Evolutionary conservation across 179 eudicot genomes (phyloP), one percentile per base, ranked within the genome.

Genomic region (Spinacia oleracea): DNA sequence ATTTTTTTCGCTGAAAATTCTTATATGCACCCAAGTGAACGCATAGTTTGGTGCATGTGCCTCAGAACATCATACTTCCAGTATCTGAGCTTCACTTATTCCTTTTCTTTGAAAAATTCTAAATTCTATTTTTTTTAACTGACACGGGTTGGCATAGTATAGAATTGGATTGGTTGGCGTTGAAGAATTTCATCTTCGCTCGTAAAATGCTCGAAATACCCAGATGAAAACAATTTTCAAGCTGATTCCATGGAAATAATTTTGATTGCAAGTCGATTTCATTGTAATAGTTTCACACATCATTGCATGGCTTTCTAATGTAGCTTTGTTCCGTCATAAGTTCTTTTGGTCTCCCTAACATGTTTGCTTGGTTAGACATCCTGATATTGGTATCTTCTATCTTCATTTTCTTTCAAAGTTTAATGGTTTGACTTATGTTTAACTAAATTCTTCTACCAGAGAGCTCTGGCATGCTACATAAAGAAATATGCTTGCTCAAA

Each of bases 391-490:
- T 42, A 42, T 23, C 10, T 21, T n/a, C 1, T 23, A 25, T n/a
- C 9, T n/a, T 43, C 21, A 5, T 25, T 43, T 11, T 11, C 48
- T 42, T 58, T 43, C 11, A 11, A 23, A 25, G 35, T 31, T 29
- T 21, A 38, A 23, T 35, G 1, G 34, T 40, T 59, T 66, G 16
- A 31, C 45, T 66, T 53, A 73, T 42, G 48, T 56, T 53, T 68
- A 23, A 73, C 42, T 55, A 4, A n/a, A 73, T 50, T 67, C 59
- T 75, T 48, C 64, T 45, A 78, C 31, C 78, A 96, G 99, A 91
- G 91, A 84, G 96, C 94, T 77, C 94, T 96, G 79, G 99, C 99
- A 82, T 85, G 90, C 35, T 96, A 96, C 81, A 84, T 96, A 66
- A 92, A 94, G 79, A 87, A 69, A 77, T 84, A 94, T 88, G 93